Evolutionary conservation across 768 basidiomycete genomes (phyloP).

Genomic region (Suillus lakei): DNA sequence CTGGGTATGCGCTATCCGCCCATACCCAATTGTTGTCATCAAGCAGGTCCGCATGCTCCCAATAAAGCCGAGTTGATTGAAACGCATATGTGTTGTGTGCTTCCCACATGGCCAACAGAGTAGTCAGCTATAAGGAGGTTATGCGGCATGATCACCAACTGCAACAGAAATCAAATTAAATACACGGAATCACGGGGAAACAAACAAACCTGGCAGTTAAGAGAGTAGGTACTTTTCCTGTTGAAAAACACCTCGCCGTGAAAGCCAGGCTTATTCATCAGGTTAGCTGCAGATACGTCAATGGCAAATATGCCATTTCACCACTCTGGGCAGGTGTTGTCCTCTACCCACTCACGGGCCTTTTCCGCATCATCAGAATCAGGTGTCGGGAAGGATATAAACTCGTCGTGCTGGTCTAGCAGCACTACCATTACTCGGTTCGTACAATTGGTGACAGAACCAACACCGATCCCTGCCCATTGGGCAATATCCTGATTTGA

Average conservation of each 20-base stretch:
- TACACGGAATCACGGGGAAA: conserved; percentile 15
- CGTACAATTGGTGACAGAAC: conserved; percentile 19
- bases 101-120: neutral
- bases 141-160: conserved; percentile 15
- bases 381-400: conserved; percentile 9
- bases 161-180: neutral
- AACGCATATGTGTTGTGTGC: conserved; percentile 8
- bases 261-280: conserved; percentile 21
- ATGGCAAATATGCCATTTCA: conserved; percentile 9
- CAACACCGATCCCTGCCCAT: conserved; percentile 8
- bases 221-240: conserved; percentile 22
- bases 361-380: conserved; percentile 7
- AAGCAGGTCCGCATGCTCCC: conserved; percentile 7
- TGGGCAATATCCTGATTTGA: conserved; percentile 13
- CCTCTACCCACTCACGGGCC: neutral
- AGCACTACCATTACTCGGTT: conserved; percentile 19
- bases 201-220: neutral
- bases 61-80: conserved; percentile 1
- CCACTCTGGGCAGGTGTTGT: conserved; percentile 7
- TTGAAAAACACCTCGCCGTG: conserved; percentile 24
- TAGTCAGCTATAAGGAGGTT: conserved; percentile 17
- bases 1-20: conserved; percentile 12
- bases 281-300: conserved; percentile 13
- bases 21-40: conserved; percentile 17
- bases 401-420: conserved; percentile 13